Evolutionary conservation across 2,329 filamentous ascomycete species (phyloP), one percentile per base, ranked within the genome.

Genomic region (Dactylellina parvicollis): DNA sequence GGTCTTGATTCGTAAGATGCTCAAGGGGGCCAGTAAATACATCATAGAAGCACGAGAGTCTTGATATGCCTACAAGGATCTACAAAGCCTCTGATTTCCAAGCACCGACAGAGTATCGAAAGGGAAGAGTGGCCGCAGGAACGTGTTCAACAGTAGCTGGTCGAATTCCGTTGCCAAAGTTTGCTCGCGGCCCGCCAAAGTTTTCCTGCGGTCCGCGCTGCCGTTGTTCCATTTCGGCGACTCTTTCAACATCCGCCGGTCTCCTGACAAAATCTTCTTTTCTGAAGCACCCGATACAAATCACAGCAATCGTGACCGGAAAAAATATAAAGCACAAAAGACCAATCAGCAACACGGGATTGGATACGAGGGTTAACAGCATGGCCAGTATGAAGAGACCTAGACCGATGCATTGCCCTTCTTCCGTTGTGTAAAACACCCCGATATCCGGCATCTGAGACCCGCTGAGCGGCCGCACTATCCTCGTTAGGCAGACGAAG

Each of bases 311-410:
- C 24, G 40, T 30, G 4, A 57, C 28, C 28, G 18, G 12, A 38
- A 38, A 38, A 3, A 38, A 38, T 14, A 14, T n/a, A 9, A 14
- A 38, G 12, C 34, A 38, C 12, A 38, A 5, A 14, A 38, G 20
- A 24, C 12, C 40, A 24, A 38, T 2, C 14, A 62, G 24, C 44
- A 62, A 7, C 7, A 50, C 24, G 2, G 57, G 57, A 62, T 62
- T 40, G 4, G 10, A 30, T 4, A 42, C n/a, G 56, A 66, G 42
- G 14, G 49, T 66, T 2, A 66, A 47, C 3, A 56, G 14, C 61
- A 66, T 40, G 14, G 61, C 61, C 2, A 66, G 18, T 5, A 56
- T 3, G 30, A 56, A 56, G 49, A 66, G 56, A 18, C 47, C 60
- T 3, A 56, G 22, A 4, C 61, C 61, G 10, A 66, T 30, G 56